Conservation (phyloP, 192 early-diverging fungal genomes). For the Podila minutissima region DNA sequence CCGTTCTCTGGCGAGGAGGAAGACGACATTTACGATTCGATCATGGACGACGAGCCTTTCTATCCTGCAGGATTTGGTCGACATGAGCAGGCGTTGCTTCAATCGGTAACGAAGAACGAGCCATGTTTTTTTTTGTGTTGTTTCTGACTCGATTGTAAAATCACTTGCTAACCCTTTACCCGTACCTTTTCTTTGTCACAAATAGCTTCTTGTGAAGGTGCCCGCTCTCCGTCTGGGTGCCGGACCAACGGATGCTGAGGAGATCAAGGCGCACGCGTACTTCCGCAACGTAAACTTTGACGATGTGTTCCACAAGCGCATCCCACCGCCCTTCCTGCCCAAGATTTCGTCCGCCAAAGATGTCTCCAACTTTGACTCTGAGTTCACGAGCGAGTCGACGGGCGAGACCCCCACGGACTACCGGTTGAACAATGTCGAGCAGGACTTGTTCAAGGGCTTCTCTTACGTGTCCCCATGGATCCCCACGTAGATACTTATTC, state of each 20-base stretch:
- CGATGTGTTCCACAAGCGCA: constrained; percentile 69
- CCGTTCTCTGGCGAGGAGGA: constrained; percentile 87
- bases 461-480: constrained; percentile 90
- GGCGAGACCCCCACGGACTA: constrained; percentile 90
- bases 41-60: constrained; percentile 79
- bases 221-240: constrained; percentile 71
- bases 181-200: not conserved
- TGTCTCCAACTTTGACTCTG: constrained; percentile 96
- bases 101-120: constrained; percentile 49
- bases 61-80: constrained; percentile 78
- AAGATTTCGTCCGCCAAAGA: constrained; percentile 76
- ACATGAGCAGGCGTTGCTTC: constrained; percentile 73
- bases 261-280: constrained; percentile 79
- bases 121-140: not conserved
- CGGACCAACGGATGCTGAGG: constrained; percentile 69
- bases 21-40: constrained; percentile 87
- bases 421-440: constrained; percentile 83
- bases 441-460: constrained; percentile 90
- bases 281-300: constrained; percentile 84
- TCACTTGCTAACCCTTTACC: not conserved
- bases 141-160: constrained; percentile 65
- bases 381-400: constrained; percentile 92
- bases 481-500: not conserved
- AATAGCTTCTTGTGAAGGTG: constrained; percentile 58
- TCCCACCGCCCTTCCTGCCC: constrained; percentile 78